Conservation (phyloP, 163 green algal genomes). For the Prototheca wickerhamii region DNA sequence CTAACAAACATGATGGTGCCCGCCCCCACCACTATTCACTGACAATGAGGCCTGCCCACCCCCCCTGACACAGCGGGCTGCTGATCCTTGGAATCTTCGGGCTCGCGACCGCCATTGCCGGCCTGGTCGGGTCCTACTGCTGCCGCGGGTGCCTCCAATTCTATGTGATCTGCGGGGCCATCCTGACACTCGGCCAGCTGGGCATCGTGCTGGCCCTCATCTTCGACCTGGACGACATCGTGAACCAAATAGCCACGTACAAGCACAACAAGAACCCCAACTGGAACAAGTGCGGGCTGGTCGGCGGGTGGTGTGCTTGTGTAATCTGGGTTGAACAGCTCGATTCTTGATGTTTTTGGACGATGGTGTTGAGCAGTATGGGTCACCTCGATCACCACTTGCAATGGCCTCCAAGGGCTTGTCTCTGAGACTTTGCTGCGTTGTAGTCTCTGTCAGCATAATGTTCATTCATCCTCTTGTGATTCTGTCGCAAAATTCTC, state of each 20-base stretch:
- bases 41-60: background rate
- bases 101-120: background rate
- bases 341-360: background rate
- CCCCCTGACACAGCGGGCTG: conserved; percentile 10
- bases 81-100: conserved; percentile 13
- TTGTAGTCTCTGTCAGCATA: too few relatives aligned
- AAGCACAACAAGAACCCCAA: background rate
- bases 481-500: background rate
- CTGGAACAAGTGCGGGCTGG: conserved; percentile 1
- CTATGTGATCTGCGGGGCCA: conserved; percentile 12
- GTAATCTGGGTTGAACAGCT: background rate
- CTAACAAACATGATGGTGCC: background rate
- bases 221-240: conserved; percentile 10
- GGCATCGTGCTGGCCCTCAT: conserved; percentile 23
- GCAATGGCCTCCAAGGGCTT: too few relatives aligned
- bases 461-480: too few relatives aligned
- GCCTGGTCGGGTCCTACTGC: conserved; percentile 10
- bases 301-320: background rate
- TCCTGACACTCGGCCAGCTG: conserved; percentile 24
- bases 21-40: background rate
- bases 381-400: too few relatives aligned
- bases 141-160: conserved; percentile 15
- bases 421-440: too few relatives aligned
- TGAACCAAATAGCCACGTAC: conserved; percentile 13
- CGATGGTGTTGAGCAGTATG: background rate